Conservation (phyloP, 2,329 filamentous ascomycete genomes). For the Alternaria sp. region DNA sequence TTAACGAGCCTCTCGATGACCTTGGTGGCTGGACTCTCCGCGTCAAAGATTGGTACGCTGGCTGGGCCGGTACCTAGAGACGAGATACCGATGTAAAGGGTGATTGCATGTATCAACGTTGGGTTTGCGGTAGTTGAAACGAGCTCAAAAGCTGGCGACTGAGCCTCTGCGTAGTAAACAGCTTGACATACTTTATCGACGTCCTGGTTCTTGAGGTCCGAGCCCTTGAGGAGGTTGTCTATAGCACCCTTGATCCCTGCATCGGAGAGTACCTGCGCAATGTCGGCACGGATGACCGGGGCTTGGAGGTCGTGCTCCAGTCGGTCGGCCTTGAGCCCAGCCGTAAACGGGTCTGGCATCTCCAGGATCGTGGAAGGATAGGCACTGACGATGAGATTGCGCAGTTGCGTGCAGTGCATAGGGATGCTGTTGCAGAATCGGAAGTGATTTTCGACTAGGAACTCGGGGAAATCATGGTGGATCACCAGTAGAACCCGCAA, state of each 20-base stretch:
- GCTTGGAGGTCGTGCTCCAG: slow-evolving; percentile 75
- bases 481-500: slow-evolving; percentile 83
- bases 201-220: slow-evolving; percentile 71
- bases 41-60: slow-evolving; percentile 69
- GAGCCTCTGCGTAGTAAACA: slow-evolving; percentile 66
- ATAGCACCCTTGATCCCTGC: slow-evolving; percentile 62
- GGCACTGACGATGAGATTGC: slow-evolving; percentile 86
- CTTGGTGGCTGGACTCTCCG: slow-evolving; percentile 70
- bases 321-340: slow-evolving; percentile 76
- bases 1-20: slow-evolving; percentile 78
- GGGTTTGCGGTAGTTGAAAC: slow-evolving; percentile 72
- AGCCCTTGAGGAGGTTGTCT: slow-evolving; percentile 58
- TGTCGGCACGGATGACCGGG: slow-evolving; percentile 70
- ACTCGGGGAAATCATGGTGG: slow-evolving; percentile 94
- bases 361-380: slow-evolving; percentile 74
- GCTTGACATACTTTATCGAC: slow-evolving; percentile 78
- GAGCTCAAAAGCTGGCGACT: slow-evolving; percentile 70
- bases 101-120: slow-evolving; percentile 77
- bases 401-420: slow-evolving; percentile 81
- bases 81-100: slow-evolving; percentile 79
- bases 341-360: slow-evolving; percentile 74
- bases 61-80: slow-evolving; percentile 67
- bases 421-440: slow-evolving; percentile 82
- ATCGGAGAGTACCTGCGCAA: slow-evolving; percentile 57
- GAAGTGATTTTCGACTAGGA: slow-evolving; percentile 85